A percentile compares a stretch with the other conserved stretches of the same genome.
These are phyloP conservation scores for Salix brachista DNA, from an alignment of 345 rosid species.

Conservation along the genomic window DNA sequence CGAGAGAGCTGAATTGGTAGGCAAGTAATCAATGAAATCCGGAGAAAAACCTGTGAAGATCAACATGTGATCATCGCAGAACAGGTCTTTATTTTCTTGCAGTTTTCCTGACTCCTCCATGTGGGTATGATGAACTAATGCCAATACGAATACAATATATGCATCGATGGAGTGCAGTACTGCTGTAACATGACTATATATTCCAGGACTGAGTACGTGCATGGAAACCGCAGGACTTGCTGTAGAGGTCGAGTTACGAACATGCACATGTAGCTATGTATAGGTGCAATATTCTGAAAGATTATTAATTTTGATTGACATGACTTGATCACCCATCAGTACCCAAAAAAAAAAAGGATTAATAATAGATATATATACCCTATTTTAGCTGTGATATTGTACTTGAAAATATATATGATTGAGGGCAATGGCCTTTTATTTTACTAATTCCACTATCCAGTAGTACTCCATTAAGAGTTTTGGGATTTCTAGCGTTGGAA, in stretches of 20 bases:
- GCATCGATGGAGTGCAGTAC: neutral
- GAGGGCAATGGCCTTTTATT: neutral
- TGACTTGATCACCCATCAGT: no score
- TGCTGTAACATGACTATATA: neutral
- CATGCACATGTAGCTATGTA: no score
- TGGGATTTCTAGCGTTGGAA: neutral
- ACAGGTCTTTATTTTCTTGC: neutral
- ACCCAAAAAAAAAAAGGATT: no score
- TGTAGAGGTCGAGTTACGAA: neutral
- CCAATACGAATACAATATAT: neutral
- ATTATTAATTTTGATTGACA: no score
- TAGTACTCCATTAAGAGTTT: neutral
- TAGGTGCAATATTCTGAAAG: no score
- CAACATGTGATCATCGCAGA: neutral
- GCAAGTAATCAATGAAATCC: neutral
- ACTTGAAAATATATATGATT: neutral
- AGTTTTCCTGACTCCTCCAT: neutral
- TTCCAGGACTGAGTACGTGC: neutral
- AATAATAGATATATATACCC: neutral
- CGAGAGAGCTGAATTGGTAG: neutral
- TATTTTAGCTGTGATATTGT: neutral
- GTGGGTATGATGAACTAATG: neutral
- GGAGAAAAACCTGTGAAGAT: neutral
- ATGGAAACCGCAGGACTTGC: neutral
- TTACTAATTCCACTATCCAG: neutral